phyloP scores from a whole-genome alignment of 176 grass and related monocot genomes.

The Carex myosuroides region DNA sequence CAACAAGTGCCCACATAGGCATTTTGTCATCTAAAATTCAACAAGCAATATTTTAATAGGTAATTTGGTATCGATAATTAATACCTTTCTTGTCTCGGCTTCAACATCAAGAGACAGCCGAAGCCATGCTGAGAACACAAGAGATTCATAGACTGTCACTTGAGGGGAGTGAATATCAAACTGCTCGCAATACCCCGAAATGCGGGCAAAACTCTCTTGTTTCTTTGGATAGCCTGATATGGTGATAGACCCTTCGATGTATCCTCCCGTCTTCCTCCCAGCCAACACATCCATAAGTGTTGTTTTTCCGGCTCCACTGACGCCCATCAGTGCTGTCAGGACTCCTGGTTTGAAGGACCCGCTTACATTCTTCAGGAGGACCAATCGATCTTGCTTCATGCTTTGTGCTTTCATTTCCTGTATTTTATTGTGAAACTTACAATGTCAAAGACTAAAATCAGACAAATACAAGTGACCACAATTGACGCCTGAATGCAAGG shows the following conservation, averaged over 20 bases:
- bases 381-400: constrained; percentile 44
- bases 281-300: constrained; percentile 95
- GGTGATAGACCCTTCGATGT: constrained; percentile 65
- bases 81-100: constrained; percentile 54
- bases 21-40: not conserved
- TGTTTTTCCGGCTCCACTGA: constrained; percentile 93
- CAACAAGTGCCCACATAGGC: not conserved
- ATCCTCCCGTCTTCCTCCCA: constrained; percentile 86
- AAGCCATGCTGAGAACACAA: constrained; percentile 87
- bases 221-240: constrained; percentile 88
- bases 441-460: not conserved
- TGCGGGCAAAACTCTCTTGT: constrained; percentile 86
- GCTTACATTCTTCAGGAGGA: constrained; percentile 74
- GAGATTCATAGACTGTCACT: constrained; percentile 75
- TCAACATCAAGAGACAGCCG: constrained; percentile 67
- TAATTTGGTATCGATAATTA: not conserved
- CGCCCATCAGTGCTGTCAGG: constrained; percentile 82
- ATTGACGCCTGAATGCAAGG: not conserved
- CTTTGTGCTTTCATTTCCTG: constrained; percentile 98
- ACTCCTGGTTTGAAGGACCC: constrained; percentile 94
- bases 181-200: constrained; percentile 92
- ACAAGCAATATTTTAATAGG: not conserved
- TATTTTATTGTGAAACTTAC: constrained; percentile 14
- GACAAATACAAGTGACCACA: not conserved
- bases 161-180: constrained; percentile 91